Conservation (phyloP, 495 filamentous ascomycete genomes). For the Penicillium maclennaniae region DNA sequence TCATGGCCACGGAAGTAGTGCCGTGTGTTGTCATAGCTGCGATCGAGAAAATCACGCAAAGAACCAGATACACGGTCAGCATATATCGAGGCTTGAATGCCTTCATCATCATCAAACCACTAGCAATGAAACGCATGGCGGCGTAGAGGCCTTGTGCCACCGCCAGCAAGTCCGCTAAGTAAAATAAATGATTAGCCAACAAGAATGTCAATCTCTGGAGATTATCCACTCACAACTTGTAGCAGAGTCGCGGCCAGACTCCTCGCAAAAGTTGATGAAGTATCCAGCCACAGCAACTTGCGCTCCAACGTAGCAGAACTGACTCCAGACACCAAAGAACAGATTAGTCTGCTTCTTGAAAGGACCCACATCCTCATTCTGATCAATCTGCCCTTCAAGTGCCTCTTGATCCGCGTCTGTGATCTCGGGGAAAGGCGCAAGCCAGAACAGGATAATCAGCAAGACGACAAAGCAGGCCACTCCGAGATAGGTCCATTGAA, state of each 20-base stretch:
- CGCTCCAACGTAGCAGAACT: constrained; percentile 70
- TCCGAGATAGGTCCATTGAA: constrained; percentile 74
- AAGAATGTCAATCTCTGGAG: constrained; percentile 1
- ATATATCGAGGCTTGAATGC: constrained; percentile 48
- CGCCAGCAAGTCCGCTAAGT: constrained; percentile 52
- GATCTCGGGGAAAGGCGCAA: constrained; percentile 65
- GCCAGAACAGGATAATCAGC: constrained; percentile 61
- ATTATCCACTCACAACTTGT: constrained; percentile 3
- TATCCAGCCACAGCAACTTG: constrained; percentile 60
- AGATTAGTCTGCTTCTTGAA: constrained; percentile 61
- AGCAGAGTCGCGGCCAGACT: constrained; percentile 18
- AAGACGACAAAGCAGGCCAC: constrained; percentile 66
- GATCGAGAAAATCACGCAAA: constrained; percentile 56
- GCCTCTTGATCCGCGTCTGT: constrained; percentile 70
- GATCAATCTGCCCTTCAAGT: constrained; percentile 39
- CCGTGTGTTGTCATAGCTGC: constrained; percentile 50
- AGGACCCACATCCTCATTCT: constrained; percentile 43
- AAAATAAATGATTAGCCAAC: not conserved
- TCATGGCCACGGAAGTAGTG: constrained; percentile 52
- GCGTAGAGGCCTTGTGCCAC: constrained; percentile 66
- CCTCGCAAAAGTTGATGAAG: constrained; percentile 49
- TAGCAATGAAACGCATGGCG: constrained; percentile 59
- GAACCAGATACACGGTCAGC: constrained; percentile 44
- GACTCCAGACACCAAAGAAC: constrained; percentile 61
- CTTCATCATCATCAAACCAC: constrained; percentile 43